Evolutionary conservation across 441 rosid species (phyloP).

Genomic region (Erodium trifolium): DNA sequence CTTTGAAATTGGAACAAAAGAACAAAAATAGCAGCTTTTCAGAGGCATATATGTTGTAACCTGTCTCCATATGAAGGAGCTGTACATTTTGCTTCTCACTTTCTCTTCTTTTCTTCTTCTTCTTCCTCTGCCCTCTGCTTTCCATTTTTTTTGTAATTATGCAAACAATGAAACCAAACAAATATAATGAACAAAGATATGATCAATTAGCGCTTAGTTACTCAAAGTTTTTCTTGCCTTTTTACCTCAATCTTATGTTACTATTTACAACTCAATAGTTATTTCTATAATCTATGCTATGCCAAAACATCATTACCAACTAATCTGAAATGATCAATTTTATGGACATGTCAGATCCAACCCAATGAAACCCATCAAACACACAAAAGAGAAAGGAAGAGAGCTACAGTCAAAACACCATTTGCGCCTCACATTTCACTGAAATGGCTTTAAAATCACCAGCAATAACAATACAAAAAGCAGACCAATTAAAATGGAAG

Average conservation of each 20-base stretch:
- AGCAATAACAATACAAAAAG: neutral
- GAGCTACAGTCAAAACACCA: too few species aligned
- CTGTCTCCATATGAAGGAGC: too few species aligned
- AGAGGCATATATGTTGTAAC: neutral
- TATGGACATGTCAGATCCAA: too few species aligned
- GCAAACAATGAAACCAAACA: too few species aligned
- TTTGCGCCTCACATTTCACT: too few species aligned
- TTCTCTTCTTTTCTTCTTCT: neutral
- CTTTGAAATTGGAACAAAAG: too few species aligned
- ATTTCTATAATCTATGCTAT: neutral
- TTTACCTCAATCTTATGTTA: neutral
- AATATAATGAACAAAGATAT: too few species aligned
- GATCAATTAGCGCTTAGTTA: too few species aligned
- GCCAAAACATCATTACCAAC: neutral
- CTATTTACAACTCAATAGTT: neutral
- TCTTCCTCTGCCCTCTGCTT: too few species aligned
- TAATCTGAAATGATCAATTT: neutral
- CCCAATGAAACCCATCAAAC: too few species aligned
- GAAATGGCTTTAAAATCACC: conserved; percentile 18
- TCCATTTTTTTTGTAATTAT: neutral
- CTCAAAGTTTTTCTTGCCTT: neutral
- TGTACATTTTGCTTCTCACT: neutral
- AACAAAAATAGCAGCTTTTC: neutral
- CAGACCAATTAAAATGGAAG: conserved; percentile 12
- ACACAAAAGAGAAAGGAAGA: too few species aligned